phyloP scores from a whole-genome alignment of 2,329 filamentous ascomycete genomes.

The Verticillium klebahnii region DNA sequence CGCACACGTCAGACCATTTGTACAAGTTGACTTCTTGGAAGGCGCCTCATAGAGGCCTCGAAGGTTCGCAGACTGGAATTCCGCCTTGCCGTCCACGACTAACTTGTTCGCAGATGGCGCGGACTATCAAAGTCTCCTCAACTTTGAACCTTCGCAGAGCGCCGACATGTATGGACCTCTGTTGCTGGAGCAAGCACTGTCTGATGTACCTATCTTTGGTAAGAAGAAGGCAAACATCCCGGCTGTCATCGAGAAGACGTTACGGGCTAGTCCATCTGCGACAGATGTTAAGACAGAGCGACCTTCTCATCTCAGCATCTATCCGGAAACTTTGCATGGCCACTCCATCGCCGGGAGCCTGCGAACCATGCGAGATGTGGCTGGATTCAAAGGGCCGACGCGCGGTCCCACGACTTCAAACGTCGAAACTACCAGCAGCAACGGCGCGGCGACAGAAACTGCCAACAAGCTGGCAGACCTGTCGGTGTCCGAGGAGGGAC shows the following conservation, averaged over 20 bases:
- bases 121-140: conserved; percentile 51
- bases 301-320: neutral
- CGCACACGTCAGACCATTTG: conserved; percentile 51
- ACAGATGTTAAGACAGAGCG: conserved; percentile 4
- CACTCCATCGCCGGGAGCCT: conserved; percentile 45
- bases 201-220: conserved; percentile 54
- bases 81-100: conserved; percentile 12
- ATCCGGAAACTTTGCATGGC: neutral
- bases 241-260: conserved; percentile 25
- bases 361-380: conserved; percentile 32
- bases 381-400: conserved; percentile 10
- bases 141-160: conserved; percentile 51
- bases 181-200: conserved; percentile 47
- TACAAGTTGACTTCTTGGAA: conserved; percentile 60
- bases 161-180: conserved; percentile 50
- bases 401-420: conserved; percentile 19
- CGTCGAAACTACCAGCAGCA: conserved; percentile 14
- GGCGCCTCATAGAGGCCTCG: conserved; percentile 51
- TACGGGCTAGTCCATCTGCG: conserved; percentile 9
- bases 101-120: conserved; percentile 35
- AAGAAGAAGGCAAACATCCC: conserved; percentile 39
- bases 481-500: conserved; percentile 28
- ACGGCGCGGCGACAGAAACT: neutral
- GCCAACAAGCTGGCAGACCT: conserved; percentile 27
- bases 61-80: conserved; percentile 35